Evolutionary conservation across 192 early-diverging fungal species (phyloP), one percentile per base, ranked within the genome.

Genomic region (Mortierella antarctica): DNA sequence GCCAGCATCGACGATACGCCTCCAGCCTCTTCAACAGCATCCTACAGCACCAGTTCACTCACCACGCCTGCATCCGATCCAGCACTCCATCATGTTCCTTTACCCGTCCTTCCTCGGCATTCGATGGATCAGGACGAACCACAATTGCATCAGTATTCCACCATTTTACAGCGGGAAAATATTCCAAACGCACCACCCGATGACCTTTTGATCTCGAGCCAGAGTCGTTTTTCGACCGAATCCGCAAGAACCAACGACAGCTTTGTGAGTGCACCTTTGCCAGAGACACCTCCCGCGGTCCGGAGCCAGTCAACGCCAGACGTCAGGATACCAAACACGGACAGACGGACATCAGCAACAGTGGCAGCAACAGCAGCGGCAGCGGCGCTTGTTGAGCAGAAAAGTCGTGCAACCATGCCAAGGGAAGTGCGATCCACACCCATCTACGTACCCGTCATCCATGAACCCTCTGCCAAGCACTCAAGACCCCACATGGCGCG

Each of bases 1-100:
- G 58, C 69, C 51, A 71, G 51, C 13, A 48, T 72, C 45, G 70
- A 72, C 14, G 54, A 72, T n/a, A 40, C 60, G 2, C 70, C 60
- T 64, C 15, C 60, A 31, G 18, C 61, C 3, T 31, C 31, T n/a
- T 72, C 60, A 45, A 39, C 61, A 48, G 21, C 61, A 20, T 64
- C 70, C 2, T 68, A 53, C 4, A 31, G 55, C 4, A 13, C 50
- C 6, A 71, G 52, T 39, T 62, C 69, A 18, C 69, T 55, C 42
- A 44, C 45, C 11, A 48, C 65, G 11, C 21, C 56, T 23, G 15
- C 52, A 31, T 31, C 66, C n/a, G 66, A 68, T 9, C 17, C 53
- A 14, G 66, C 41, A 52, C 20, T 21, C 48, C 21, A 64, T 11
- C 31, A 48, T 23, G 12, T 7, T 48, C 2, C 17, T 12, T 12